Evolutionary conservation across 345 rosid species (phyloP), one percentile per base, ranked within the genome.

Genomic region (Arabidopsis suecica): DNA sequence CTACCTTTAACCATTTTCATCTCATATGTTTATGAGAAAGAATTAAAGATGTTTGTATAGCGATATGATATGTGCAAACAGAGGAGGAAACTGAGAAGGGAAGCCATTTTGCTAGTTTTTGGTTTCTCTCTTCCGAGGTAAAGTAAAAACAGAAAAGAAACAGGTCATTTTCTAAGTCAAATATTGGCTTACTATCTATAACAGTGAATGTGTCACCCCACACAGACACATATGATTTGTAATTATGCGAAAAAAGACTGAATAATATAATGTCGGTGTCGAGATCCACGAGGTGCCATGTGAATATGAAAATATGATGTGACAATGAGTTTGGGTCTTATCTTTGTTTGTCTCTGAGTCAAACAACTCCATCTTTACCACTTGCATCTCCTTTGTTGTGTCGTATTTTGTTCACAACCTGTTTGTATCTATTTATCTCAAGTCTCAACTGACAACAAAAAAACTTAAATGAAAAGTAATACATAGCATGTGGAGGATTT

Each of bases 11-110:
- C 58, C 68, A 60, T 51, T 49, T 49, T 49, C 37, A 30, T 30
- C 68, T 75, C 63, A 61, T 61, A 42, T 33, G 22, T 41, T 44
- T 34, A 53, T 69, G 75, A 44, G 71, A 63, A 47, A 55, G 36
- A 38, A 63, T 37, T 55, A 58, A 71, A 71, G 56, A 50, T 71
- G 42, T 41, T 23, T 78, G 81, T 78, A 78, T 71, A 78, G 81
- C 51, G 13, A 57, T 68, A 58, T 49, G 44, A 59, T 62, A 33
- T 68, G 45, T 69, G 75, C 59, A 68, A 68, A 38, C 61, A 49
- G 0, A 49, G 0, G 51, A 58, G 49, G 58, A 51, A 66, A 75
- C 54, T 58, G 54, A 7, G 41, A 41, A 68, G 70, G 62, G 45
- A 69, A 45, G 65, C 60, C 59, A 45, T 69, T 62, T 69, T 76